Conservation (phyloP, 305 asterid genomes). For the Lippia alba region DNA sequence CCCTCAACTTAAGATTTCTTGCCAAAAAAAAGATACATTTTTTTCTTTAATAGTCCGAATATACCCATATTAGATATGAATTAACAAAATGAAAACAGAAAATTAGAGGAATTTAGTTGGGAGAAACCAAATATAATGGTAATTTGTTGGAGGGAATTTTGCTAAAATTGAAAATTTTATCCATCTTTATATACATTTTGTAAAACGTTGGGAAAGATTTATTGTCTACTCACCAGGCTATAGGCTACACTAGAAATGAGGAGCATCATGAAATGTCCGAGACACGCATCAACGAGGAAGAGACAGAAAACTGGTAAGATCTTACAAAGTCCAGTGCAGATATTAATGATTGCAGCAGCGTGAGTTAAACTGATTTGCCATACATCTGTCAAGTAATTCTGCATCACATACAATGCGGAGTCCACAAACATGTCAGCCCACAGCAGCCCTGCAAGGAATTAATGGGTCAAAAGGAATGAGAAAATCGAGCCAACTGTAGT, state of each 20-base stretch:
- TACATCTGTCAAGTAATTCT: conserved; percentile 50
- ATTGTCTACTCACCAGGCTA: conserved; percentile 41
- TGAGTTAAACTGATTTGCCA: conserved; percentile 53
- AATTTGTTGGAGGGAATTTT: too few relatives aligned
- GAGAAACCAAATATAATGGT: too few relatives aligned
- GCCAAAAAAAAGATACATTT: too few relatives aligned
- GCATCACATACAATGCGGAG: conserved; percentile 52
- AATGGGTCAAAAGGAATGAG: background rate
- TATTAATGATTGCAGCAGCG: conserved; percentile 55
- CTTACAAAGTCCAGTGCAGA: conserved; percentile 44
- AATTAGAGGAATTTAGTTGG: too few relatives aligned
- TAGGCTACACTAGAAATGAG: conserved; percentile 50
- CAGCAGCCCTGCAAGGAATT: conserved; percentile 41
- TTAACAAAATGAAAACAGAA: too few relatives aligned
- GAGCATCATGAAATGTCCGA: conserved; percentile 44
- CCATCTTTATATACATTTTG: too few relatives aligned
- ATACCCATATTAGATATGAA: too few relatives aligned
- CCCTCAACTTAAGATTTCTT: too few relatives aligned
- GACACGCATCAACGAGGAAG: conserved; percentile 39
- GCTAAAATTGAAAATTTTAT: too few relatives aligned
- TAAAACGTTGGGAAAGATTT: too few relatives aligned
- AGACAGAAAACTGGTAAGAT: conserved; percentile 43
- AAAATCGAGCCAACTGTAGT: too few relatives aligned
- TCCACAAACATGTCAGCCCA: conserved; percentile 54
- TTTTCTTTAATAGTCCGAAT: too few relatives aligned